phyloP scores from a whole-genome alignment of 768 basidiomycete genomes.

The Boletus sp. region DNA sequence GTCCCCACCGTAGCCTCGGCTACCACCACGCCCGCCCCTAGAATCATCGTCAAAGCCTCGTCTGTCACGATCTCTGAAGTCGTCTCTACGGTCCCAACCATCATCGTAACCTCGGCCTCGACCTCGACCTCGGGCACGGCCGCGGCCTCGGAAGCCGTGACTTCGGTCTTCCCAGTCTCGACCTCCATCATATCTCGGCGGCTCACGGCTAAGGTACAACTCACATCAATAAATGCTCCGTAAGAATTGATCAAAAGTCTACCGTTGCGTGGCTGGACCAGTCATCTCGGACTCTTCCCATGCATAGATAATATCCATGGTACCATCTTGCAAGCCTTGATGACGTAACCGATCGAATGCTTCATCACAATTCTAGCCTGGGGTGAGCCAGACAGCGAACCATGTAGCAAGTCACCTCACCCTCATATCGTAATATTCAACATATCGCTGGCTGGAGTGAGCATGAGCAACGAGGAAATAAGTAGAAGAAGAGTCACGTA shows the following conservation, averaged over 20 bases:
- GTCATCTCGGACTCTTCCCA: conserved; percentile 71
- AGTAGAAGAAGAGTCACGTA: conserved; percentile 25
- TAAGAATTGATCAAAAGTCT: conserved; percentile 5
- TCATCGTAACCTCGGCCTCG: conserved; percentile 38
- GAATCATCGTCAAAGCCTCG: conserved; percentile 36
- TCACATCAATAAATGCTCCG: conserved; percentile 2
- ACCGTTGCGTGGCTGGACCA: conserved; percentile 45
- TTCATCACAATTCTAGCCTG: conserved; percentile 63
- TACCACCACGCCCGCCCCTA: conserved; percentile 34
- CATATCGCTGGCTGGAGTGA: conserved; percentile 68
- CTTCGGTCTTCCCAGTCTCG: conserved; percentile 47
- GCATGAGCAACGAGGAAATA: conserved; percentile 1
- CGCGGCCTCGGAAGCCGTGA: conserved; percentile 39
- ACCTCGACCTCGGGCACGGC: conserved; percentile 39
- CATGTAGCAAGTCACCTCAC: conserved; percentile 38
- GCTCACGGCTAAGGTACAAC: conserved; percentile 23
- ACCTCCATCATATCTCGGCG: conserved; percentile 34
- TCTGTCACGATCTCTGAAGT: conserved; percentile 38
- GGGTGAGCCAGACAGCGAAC: conserved; percentile 6
- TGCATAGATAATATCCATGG: conserved; percentile 82
- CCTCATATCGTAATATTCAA: conserved; percentile 92
- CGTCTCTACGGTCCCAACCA: conserved; percentile 45
- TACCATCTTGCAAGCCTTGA: conserved; percentile 77
- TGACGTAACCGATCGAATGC: conserved; percentile 79
- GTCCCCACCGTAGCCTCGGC: conserved; percentile 37